Evolutionary conservation across 2,329 filamentous ascomycete species (phyloP), one percentile per base, ranked within the genome.

Genomic region (Cladosporium sp.): DNA sequence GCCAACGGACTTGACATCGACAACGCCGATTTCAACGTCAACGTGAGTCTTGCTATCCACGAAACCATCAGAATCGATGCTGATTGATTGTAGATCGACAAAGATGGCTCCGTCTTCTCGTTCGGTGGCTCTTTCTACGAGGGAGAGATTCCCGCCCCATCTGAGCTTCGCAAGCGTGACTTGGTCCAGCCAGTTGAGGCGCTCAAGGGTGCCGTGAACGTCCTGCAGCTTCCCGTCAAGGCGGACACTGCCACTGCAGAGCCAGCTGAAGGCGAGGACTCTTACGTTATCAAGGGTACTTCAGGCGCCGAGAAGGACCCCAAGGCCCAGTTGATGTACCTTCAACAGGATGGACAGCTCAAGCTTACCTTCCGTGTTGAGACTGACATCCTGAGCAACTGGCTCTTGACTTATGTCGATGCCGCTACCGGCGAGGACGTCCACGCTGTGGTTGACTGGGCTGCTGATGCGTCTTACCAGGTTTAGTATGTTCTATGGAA

Each of bases 1-100:
- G 71, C 75, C 6, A 79, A 84, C 55, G 82, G 78, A 1, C 66
- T 85, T 22, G 83, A 85, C 60, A 78, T 86, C 59, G 83, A 84
- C 63, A 85, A 85, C 63, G 80, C 79, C 1, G 80, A 83, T 65
- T 83, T 84, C 64, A 83, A 84, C 52, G 80, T 85, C 48, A 85
- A 85, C 61, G 80, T 84, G 63, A 72, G 80, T 73, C n/a, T 20
- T 17, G 22, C 19, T 3, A 52, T 35, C 3, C 17, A 22, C 9
- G 17, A 6, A 24, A 15, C 5, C 28, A 12, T 22, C 13, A 10
- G 17, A n/a, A 49, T 20, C 20, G 50, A 34, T 60, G 5, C 59
- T 37, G 28, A 17, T 39, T 36, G 4, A 36, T 42, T 7, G 5
- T 8, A 81, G 80, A 72, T 83, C 63, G 79, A 71, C 22, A 66